These are phyloP conservation scores for Mycena albidolilacea DNA, from an alignment of 768 basidiomycete species.

Conservation along the genomic window DNA sequence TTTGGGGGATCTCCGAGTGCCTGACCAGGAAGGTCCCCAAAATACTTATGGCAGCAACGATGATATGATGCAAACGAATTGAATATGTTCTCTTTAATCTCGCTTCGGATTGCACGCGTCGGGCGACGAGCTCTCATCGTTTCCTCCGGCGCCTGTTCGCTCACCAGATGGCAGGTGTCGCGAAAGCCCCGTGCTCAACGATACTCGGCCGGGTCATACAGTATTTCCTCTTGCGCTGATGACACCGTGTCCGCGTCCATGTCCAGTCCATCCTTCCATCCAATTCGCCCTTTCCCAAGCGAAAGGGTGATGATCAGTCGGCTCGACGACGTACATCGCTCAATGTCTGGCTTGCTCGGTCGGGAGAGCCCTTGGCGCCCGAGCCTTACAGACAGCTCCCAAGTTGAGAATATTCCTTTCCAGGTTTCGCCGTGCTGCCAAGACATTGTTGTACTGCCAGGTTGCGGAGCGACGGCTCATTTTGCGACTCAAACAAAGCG, in stretches of 20 bases:
- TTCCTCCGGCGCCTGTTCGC: constrained; percentile 22
- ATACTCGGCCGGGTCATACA: constrained; percentile 28
- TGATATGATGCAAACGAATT: neutral
- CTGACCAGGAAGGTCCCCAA: neutral
- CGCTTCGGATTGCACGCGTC: neutral
- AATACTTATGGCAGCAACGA: neutral
- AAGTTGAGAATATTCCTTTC: neutral
- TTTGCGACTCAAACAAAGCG: neutral
- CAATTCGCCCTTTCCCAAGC: constrained; percentile 1
- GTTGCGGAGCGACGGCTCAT: constrained; percentile 1
- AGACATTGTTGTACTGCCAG: neutral
- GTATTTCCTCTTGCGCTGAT: constrained; percentile 12
- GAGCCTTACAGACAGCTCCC: neutral
- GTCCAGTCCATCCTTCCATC: neutral
- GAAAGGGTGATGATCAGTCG: constrained; percentile 23
- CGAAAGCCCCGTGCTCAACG: constrained; percentile 30
- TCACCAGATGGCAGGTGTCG: constrained; percentile 27
- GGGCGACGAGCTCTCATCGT: neutral
- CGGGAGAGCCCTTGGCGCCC: neutral
- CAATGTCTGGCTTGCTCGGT: constrained; percentile 9
- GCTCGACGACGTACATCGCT: neutral
- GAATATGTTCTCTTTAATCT: no score
- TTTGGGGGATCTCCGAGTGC: no score
- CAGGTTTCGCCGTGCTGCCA: neutral
- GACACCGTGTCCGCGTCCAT: constrained; percentile 1